Evolutionary conservation across 805 yeast species (phyloP), one percentile per base, ranked within the genome.

Genomic region (Kluyveromyces nonfermentans): DNA sequence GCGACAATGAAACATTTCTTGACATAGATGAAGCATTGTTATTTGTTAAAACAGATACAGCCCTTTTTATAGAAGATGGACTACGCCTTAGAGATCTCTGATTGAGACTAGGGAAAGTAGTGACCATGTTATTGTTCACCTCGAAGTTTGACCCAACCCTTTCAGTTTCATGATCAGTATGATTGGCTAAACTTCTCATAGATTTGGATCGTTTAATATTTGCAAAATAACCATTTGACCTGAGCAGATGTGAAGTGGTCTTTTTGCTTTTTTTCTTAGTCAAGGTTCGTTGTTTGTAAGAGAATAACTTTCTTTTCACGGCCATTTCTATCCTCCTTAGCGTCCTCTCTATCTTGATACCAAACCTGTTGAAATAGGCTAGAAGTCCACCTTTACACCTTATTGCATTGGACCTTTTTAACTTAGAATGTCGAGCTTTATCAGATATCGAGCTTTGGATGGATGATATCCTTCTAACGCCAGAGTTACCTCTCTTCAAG

Each of bases 381-480:
- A 68, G 51, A 50, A 69, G 56, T 14, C 71, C 71, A 37, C 69
- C 64, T 36, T 62, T 60, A 46, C 66, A 65, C 45, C 62, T 62
- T 28, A 68, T 54, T 5, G 71, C 72, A 37, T 56, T 54, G 4
- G 62, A 55, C 55, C 65, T 57, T 42, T 57, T 61, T 40, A 60
- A 35, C 2, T 63, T 56, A 1, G 65, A 54, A 44, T 56, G 52
- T 15, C 16, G 25, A 20, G 34, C 16, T 2, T 12, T 22, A 16
- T n/a, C 8, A 5, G 33, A 15, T 10, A 19, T 15, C 12, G 41
- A 38, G 9, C 41, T 38, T 15, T 16, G 25, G 6, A 15, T 6
- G 3, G 41, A 38, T 9, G 21, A 14, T 15, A 3, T 5, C 16
- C 41, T 25, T 15, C 6, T 15, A 2, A 21, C 7, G 17, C 21